These are phyloP conservation scores for Leccinellum rugosiceps DNA, from an alignment of 768 basidiomycete genomes.

Conservation along the genomic window DNA sequence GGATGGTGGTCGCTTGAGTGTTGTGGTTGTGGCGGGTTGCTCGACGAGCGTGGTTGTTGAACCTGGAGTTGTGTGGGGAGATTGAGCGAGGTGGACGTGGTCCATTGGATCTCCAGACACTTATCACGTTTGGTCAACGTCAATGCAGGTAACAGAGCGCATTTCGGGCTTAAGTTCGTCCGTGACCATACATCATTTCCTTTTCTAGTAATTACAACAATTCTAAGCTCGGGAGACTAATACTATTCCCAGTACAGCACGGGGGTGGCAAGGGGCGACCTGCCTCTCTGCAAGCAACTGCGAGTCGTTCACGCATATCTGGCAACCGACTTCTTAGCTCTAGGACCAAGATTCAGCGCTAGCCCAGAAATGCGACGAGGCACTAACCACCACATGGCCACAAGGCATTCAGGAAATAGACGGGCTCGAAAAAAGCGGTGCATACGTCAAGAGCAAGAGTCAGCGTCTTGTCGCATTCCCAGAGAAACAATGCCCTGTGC, in stretches of 20 bases:
- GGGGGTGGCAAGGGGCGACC: conserved; percentile 44
- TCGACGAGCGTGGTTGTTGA: conserved; percentile 5
- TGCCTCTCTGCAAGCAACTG: conserved; percentile 45
- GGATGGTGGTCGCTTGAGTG: conserved; percentile 61
- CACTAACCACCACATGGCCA: conserved; percentile 64
- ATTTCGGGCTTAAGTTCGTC: conserved; percentile 23
- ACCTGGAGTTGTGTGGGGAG: not conserved
- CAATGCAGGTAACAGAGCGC: conserved; percentile 11
- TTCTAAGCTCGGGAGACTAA: not conserved
- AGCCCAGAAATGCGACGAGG: not conserved
- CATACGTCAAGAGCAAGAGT: conserved; percentile 61
- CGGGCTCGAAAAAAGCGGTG: conserved; percentile 54
- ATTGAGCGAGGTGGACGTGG: not conserved
- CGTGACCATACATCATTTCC: conserved; percentile 21
- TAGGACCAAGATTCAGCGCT: conserved; percentile 21
- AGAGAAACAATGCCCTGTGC: conserved; percentile 52
- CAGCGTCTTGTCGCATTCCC: conserved; percentile 57
- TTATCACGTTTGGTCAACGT: conserved; percentile 19
- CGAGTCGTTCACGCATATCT: conserved; percentile 44
- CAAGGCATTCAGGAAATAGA: conserved; percentile 57
- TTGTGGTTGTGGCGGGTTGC: conserved; percentile 12
- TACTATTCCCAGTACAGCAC: conserved; percentile 9
- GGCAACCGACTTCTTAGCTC: conserved; percentile 53
- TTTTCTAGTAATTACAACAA: conserved; percentile 12
- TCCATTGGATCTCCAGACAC: conserved; percentile 18